phyloP scores from a whole-genome alignment of 495 filamentous ascomycete genomes.

The Aspergillus nanangensis region DNA sequence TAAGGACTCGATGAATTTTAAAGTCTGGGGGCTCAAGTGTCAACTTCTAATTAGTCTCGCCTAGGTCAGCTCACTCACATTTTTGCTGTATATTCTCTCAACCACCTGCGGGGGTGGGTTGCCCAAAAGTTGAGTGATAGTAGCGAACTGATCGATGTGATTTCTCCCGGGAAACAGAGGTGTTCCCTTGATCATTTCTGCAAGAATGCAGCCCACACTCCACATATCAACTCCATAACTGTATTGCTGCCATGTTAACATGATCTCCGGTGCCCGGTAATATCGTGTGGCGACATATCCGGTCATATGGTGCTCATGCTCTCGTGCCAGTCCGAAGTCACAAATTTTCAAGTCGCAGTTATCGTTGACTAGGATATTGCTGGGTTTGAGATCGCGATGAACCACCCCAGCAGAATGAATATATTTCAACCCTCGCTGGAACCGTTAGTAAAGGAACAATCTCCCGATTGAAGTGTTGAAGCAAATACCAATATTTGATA shows the following conservation, averaged over 20 bases:
- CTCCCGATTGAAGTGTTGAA: neutral
- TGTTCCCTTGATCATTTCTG: conserved; percentile 97
- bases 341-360: conserved; percentile 99
- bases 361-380: conserved; percentile 97
- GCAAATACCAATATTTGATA: conserved; percentile 83
- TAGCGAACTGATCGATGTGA: conserved; percentile 97
- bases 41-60: neutral
- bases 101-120: conserved; percentile 97
- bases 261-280: too few relatives aligned
- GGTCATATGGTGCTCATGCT: conserved; percentile 98
- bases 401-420: conserved; percentile 96
- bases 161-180: conserved; percentile 97
- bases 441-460: neutral
- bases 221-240: conserved; percentile 98
- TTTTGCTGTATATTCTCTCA: conserved; percentile 93
- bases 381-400: conserved; percentile 91
- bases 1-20: conserved; percentile 92
- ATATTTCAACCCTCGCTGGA: conserved; percentile 90
- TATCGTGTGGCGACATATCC: conserved; percentile 97
- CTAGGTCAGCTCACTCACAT: conserved; percentile 57
- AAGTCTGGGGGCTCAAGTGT: conserved; percentile 53
- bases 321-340: conserved; percentile 92
- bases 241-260: conserved; percentile 99
- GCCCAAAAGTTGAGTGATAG: conserved; percentile 93
- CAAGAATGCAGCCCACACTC: conserved; percentile 97